Evolutionary conservation across 129 eudicot genomes (phyloP).

Genomic region (Glebionis coronaria): DNA sequence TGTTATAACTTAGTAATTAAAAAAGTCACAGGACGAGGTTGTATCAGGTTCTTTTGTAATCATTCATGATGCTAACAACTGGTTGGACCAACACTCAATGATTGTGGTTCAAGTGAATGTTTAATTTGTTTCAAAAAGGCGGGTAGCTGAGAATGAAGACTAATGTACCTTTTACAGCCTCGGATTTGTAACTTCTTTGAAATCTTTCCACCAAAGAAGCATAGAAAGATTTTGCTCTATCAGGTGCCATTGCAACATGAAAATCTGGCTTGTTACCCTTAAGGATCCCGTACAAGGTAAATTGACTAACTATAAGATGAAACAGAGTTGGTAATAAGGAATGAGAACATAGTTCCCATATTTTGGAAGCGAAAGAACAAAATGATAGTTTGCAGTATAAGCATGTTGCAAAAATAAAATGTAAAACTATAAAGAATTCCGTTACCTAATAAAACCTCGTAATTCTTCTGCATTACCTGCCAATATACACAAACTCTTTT

Average conservation of each 20-base stretch:
- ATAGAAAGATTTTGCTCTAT: slow-evolving; percentile 74
- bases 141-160: background rate
- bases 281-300: slow-evolving; percentile 79
- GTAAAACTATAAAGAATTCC: background rate
- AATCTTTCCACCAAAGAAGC: slow-evolving; percentile 74
- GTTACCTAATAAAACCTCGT: slow-evolving; percentile 80
- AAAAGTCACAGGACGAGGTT: no score
- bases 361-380: background rate
- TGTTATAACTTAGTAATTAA: no score
- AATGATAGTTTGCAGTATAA: background rate
- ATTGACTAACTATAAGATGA: slow-evolving; percentile 81
- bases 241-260: slow-evolving; percentile 94
- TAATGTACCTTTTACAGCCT: slow-evolving; percentile 69
- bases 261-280: slow-evolving; percentile 99
- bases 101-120: no score
- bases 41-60: no score
- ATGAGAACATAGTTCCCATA: background rate
- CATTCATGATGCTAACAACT: no score
- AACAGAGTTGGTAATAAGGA: slow-evolving; percentile 14
- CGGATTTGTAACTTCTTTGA: slow-evolving; percentile 58
- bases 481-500: slow-evolving; percentile 20
- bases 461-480: slow-evolving; percentile 88
- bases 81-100: no score
- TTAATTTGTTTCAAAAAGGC: no score
- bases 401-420: background rate